Evolutionary conservation across 176 grass and related monocot species (phyloP), one percentile per base, ranked within the genome.

Genomic region (Stipa capillata): DNA sequence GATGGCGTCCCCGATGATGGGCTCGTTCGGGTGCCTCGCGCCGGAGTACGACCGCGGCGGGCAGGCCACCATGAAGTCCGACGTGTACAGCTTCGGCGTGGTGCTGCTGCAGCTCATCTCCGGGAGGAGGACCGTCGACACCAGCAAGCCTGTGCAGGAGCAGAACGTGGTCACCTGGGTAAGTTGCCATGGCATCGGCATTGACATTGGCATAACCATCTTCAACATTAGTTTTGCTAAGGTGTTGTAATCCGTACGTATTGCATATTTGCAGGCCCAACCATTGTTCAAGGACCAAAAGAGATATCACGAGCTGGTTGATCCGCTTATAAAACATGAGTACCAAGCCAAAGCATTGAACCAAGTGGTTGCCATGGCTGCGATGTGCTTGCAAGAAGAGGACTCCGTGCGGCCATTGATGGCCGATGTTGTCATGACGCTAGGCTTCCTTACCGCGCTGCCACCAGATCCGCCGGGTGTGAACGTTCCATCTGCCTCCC

Each of bases 321-420:
- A 97, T 69, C 91, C 94, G 3, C 68, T 94, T 11, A 69, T 97
- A n/a, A 85, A 90, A 32, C 65, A 39, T 36, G 78, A 84, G 57
- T 94, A 97, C 60, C 79, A 91, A 20, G 37, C 91, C 49, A 97
- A 97, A 57, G 91, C 69, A 17, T 53, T 97, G 40, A 92, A 94
- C 52, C 94, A 97, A 81, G 87, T 93, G 64, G 94, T 94, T 33
- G 94, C 94, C 8, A 90, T 97, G 86, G 94, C 91, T 11, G 89
- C 94, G 17, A 97, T 97, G 91, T 97, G 94, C 85, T 81, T 97
- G 74, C 94, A 97, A 55, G 94, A 97, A 82, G 94, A 97, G 56
- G 84, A 88, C 37, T 92, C 65, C 4, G 91, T 97, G 34, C 85
- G 94, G 36, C 94, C 94, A 3, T 40, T 94, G 27, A 97, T 97